These are phyloP conservation scores for Ulmus americana DNA, from an alignment of 331 rosid genomes.

Conservation along the genomic window DNA sequence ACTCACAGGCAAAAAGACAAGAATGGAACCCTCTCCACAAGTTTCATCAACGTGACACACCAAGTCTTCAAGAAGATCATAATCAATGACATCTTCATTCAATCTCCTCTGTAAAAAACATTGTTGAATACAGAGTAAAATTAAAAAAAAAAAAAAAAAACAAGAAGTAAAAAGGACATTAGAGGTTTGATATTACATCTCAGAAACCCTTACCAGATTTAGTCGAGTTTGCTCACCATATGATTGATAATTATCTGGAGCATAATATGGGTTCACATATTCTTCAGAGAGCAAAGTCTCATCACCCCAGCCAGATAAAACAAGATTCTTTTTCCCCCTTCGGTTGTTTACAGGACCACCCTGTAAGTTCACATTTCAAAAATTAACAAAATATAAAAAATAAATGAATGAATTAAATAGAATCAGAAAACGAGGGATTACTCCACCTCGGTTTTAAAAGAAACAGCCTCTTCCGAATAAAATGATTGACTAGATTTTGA, in stretches of 20 bases:
- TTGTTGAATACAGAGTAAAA: constrained; percentile 14
- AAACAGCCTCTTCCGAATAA: too few species aligned
- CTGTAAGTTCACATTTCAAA: constrained; percentile 35
- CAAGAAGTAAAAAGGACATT: background rate
- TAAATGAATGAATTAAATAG: background rate
- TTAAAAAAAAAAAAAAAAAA: constrained; percentile 13
- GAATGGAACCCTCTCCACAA: constrained; percentile 74
- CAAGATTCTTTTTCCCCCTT: constrained; percentile 91
- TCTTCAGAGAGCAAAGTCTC: constrained; percentile 77
- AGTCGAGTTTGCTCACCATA: constrained; percentile 71
- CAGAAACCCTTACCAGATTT: constrained; percentile 53
- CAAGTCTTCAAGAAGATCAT: constrained; percentile 87
- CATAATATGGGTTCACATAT: constrained; percentile 55
- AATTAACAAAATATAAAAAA: background rate
- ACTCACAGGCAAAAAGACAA: constrained; percentile 91
- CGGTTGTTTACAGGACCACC: constrained; percentile 54
- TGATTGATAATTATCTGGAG: constrained; percentile 48
- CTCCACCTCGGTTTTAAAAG: too few species aligned
- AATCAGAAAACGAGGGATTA: too few species aligned
- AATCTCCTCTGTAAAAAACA: constrained; percentile 56
- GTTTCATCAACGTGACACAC: constrained; percentile 73
- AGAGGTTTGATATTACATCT: constrained; percentile 15
- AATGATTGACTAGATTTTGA: too few species aligned
- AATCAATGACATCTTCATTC: constrained; percentile 88
- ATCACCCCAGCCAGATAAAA: constrained; percentile 87